A percentile compares a stretch with the other conserved stretches of the same genome.
phyloP scores from a whole-genome alignment of 306 rosid species.

The Rosa rugosa region DNA sequence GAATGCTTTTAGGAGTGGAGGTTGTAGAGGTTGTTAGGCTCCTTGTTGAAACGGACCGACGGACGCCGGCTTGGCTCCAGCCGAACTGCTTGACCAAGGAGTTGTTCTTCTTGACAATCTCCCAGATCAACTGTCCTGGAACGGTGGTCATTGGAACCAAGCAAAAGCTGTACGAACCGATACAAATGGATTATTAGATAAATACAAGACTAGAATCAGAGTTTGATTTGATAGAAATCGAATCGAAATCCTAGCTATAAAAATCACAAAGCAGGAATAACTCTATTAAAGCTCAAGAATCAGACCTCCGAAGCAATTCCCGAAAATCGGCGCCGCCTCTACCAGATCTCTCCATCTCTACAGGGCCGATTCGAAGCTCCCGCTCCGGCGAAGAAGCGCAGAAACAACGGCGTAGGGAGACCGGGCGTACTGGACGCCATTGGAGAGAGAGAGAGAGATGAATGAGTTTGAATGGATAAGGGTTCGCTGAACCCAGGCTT shows the following conservation, averaged over 20 bases:
- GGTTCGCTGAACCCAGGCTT: no score
- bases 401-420: no score
- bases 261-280: no score
- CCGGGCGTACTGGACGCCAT: no score
- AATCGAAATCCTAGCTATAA: background rate
- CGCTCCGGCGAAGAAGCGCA: no score
- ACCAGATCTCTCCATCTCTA: no score
- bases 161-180: background rate
- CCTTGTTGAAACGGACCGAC: conserved; percentile 56
- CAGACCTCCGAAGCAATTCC: no score
- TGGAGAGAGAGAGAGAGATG: no score
- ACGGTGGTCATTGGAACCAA: conserved; percentile 53
- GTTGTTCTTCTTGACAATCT: conserved; percentile 81
- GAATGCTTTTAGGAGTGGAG: conserved; percentile 73
- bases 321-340: no score
- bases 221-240: background rate
- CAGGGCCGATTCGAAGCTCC: no score
- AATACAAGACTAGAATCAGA: background rate
- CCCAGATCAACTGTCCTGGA: conserved; percentile 77
- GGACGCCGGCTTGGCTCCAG: conserved; percentile 60
- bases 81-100: conserved; percentile 80
- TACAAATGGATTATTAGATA: background rate
- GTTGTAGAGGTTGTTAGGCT: conserved; percentile 76
- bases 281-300: no score
- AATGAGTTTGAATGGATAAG: no score